Evolutionary conservation across 75 land plant genomes (phyloP), one percentile per base, ranked within the genome.

Genomic region (Cupressus sempervirens): DNA sequence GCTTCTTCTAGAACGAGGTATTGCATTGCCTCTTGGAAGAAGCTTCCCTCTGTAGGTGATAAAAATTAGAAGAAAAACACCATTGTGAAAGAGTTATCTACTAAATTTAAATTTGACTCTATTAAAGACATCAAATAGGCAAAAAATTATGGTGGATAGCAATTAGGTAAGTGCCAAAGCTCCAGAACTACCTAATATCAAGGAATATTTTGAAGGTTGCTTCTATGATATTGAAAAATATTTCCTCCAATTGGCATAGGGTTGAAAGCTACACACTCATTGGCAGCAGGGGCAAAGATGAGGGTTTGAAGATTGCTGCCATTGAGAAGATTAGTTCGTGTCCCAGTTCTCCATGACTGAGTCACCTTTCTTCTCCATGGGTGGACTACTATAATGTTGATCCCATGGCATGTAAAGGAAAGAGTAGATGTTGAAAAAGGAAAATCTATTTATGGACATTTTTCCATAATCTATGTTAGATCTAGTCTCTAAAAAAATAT

Each of bases 361-460:
- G n/a, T n/a, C n/a, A n/a, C n/a, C n/a, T n/a, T n/a, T n/a, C n/a
- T n/a, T n/a, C n/a, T n/a, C n/a, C n/a, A n/a, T n/a, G n/a, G n/a
- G n/a, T n/a, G n/a, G n/a, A n/a, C n/a, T n/a, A n/a, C n/a, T n/a
- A n/a, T n/a, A n/a, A n/a, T n/a, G n/a, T n/a, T n/a, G n/a, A n/a
- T n/a, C n/a, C n/a, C n/a, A n/a, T n/a, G n/a, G n/a, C n/a, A n/a
- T n/a, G n/a, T n/a, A n/a, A n/a, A n/a, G n/a, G n/a, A n/a, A n/a
- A n/a, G n/a, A n/a, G n/a, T n/a, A n/a, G n/a, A n/a, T n/a, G 76
- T 91, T 75, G 88, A 88, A 26, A 94, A 90, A 83, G 99, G 99
- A 32, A 95, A 91, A 82, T 95, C 99, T 30, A 85, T 98, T 0
- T 98, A 96, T 91, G 99, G 99, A 15, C 93, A 95, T n/a, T 26